A percentile compares a stretch with the other conserved stretches of the same genome.
Evolutionary conservation across 2,329 filamentous ascomycete genomes (phyloP).

Genomic region (Daldinia eschscholtzii): DNA sequence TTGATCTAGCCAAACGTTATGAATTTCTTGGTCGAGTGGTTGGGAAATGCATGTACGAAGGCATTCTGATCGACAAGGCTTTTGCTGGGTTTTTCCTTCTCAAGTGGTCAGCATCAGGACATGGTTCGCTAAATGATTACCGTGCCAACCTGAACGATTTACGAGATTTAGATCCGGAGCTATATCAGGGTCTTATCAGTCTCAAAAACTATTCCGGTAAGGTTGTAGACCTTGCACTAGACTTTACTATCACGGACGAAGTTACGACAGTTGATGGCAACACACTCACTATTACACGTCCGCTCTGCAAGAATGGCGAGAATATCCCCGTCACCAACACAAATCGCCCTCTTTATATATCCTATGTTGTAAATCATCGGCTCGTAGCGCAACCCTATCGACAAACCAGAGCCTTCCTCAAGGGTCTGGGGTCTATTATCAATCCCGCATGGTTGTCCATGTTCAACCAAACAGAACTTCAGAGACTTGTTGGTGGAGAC

Average conservation of each 20-base stretch:
- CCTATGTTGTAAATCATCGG: constrained; percentile 88
- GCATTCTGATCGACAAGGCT: constrained; percentile 90
- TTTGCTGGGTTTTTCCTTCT: constrained; percentile 97
- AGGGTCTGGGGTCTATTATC: constrained; percentile 87
- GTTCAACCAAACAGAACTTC: constrained; percentile 97
- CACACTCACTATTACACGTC: constrained; percentile 75
- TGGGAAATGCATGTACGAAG: constrained; percentile 97
- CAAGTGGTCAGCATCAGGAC: constrained; percentile 87
- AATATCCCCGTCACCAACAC: constrained; percentile 87
- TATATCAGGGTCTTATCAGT: constrained; percentile 86
- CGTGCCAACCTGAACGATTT: constrained; percentile 95
- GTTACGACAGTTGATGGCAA: constrained; percentile 61
- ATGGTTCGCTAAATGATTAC: constrained; percentile 71
- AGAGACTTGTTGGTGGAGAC: constrained; percentile 92
- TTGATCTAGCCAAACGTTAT: constrained; percentile 77
- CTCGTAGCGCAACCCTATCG: constrained; percentile 81
- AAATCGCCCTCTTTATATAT: constrained; percentile 94
- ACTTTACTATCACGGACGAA: constrained; percentile 89
- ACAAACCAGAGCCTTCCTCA: constrained; percentile 91
- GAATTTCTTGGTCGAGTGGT: constrained; percentile 94
- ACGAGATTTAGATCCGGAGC: constrained; percentile 87
- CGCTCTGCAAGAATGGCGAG: constrained; percentile 82
- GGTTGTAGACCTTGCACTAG: constrained; percentile 82
- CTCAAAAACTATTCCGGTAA: constrained; percentile 89
- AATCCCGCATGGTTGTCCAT: constrained; percentile 94